These are phyloP conservation scores for Begonia fuchsioides DNA, from an alignment of 306 rosid genomes.

Conservation along the genomic window DNA sequence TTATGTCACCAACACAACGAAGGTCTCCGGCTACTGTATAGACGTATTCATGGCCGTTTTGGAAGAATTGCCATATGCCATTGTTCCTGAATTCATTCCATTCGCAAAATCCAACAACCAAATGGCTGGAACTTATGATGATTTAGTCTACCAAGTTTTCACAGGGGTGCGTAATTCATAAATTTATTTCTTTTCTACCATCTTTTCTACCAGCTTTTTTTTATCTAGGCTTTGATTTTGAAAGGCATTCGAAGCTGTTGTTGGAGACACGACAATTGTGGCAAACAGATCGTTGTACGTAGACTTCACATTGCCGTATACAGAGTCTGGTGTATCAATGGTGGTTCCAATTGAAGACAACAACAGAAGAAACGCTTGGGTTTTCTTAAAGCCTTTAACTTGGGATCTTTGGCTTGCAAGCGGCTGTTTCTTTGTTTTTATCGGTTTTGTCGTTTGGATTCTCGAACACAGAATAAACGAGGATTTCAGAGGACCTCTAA, in stretches of 20 bases:
- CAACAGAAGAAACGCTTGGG: conserved; percentile 15
- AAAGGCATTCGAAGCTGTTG: conserved; percentile 22
- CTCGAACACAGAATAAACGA: conserved; percentile 29
- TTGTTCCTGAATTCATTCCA: conserved; percentile 18
- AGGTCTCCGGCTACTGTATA: conserved; percentile 14
- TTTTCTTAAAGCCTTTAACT: conserved; percentile 27
- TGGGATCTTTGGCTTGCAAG: conserved; percentile 21
- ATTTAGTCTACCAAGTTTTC: conserved; percentile 13
- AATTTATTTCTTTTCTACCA: background rate
- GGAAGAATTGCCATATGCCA: conserved; percentile 11
- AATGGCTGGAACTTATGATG: conserved; percentile 13
- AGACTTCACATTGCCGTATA: conserved; percentile 33
- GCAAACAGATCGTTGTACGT: conserved; percentile 14
- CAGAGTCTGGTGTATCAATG: conserved; percentile 19
- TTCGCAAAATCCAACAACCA: conserved; percentile 5
- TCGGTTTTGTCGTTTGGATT: conserved; percentile 25
- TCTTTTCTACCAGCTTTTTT: background rate
- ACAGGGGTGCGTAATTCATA: conserved; percentile 13
- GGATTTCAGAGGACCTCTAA: conserved; percentile 17
- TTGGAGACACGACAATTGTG: conserved; percentile 22
- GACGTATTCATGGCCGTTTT: conserved; percentile 18
- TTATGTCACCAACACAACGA: background rate
- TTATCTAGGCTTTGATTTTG: background rate
- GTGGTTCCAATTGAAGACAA: conserved; percentile 15
- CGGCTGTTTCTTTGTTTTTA: conserved; percentile 17